Conservation (phyloP, 768 basidiomycete genomes). For the Rossbeevera mucosa region DNA sequence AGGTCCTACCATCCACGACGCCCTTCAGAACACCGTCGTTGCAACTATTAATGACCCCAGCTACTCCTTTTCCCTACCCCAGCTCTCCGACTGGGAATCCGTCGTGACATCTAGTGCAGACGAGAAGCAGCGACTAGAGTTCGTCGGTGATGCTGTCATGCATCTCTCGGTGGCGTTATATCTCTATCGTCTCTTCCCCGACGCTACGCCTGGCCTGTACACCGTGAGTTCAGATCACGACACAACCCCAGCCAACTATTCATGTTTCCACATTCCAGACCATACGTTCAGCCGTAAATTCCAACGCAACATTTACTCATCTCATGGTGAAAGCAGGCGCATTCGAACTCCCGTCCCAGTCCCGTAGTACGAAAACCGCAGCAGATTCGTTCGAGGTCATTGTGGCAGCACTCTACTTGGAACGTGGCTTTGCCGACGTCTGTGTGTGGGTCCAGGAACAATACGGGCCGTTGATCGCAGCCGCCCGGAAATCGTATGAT, state of each 20-base stretch:
- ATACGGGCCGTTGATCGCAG: constrained; percentile 36
- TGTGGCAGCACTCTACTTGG: constrained; percentile 40
- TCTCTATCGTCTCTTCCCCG: constrained; percentile 33
- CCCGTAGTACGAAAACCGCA: constrained; percentile 32
- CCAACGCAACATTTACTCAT: constrained; percentile 37
- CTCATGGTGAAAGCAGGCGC: constrained; percentile 35
- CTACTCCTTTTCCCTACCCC: constrained; percentile 25
- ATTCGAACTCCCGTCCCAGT: constrained; percentile 17
- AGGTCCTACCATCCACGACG: constrained; percentile 6
- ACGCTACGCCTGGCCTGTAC: constrained; percentile 32
- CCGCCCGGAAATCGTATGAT: constrained; percentile 27
- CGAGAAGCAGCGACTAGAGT: constrained; percentile 42
- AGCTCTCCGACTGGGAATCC: constrained; percentile 28
- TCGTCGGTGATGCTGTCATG: constrained; percentile 46
- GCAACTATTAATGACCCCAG: constrained; percentile 26
- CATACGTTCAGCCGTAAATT: constrained; percentile 23
- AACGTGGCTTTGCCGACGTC: constrained; percentile 36
- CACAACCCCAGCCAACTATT: neutral
- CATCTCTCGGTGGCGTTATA: constrained; percentile 38
- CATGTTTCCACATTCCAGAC: constrained; percentile 13
- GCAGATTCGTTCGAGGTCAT: constrained; percentile 48
- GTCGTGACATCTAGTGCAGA: constrained; percentile 21
- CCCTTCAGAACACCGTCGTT: constrained; percentile 23
- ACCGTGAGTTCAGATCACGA: constrained; percentile 25
- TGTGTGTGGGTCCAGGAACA: constrained; percentile 36